Evolutionary conservation across 371 early-diverging fungal species (phyloP).

Genomic region (Blakeslea trispora): DNA sequence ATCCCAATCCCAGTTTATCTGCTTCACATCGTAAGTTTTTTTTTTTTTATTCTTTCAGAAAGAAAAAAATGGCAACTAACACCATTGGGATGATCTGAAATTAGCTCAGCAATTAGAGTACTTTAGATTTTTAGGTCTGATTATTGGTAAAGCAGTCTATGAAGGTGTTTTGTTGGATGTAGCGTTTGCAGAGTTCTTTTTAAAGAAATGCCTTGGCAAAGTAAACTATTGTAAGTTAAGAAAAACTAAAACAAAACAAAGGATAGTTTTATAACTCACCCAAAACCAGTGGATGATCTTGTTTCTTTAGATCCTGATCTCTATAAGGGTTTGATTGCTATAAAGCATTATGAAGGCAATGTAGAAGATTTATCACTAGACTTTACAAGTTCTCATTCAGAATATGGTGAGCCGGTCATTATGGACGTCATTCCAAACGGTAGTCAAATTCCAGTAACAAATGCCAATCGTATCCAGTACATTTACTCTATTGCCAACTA

Average conservation of each 20-base stretch:
- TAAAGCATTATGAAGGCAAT: slow-evolving; percentile 80
- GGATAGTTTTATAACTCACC: neutral
- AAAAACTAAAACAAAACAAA: too few species aligned
- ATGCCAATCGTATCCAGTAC: slow-evolving; percentile 79
- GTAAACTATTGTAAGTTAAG: slow-evolving; percentile 60
- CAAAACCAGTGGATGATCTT: slow-evolving; percentile 83
- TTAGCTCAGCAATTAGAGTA: slow-evolving; percentile 63
- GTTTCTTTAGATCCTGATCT: slow-evolving; percentile 86
- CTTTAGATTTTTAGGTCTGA: slow-evolving; percentile 87
- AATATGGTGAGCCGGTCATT: slow-evolving; percentile 56
- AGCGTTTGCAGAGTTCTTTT: slow-evolving; percentile 91
- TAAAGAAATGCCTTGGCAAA: slow-evolving; percentile 84
- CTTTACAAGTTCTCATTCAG: slow-evolving; percentile 75
- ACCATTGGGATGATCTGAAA: neutral
- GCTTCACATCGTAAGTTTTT: slow-evolving; percentile 57
- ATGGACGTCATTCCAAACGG: slow-evolving; percentile 83
- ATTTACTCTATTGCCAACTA: slow-evolving; percentile 83
- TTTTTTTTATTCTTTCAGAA: too few species aligned
- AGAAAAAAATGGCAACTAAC: too few species aligned
- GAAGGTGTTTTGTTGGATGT: slow-evolving; percentile 93
- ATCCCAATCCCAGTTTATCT: slow-evolving; percentile 74
- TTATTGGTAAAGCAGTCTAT: slow-evolving; percentile 93
- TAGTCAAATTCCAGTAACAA: slow-evolving; percentile 75
- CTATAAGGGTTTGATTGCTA: slow-evolving; percentile 77
- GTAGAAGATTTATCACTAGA: slow-evolving; percentile 79